These are phyloP conservation scores for Paecilomyces sp. DNA, from an alignment of 2,329 filamentous ascomycete species.

Conservation along the genomic window DNA sequence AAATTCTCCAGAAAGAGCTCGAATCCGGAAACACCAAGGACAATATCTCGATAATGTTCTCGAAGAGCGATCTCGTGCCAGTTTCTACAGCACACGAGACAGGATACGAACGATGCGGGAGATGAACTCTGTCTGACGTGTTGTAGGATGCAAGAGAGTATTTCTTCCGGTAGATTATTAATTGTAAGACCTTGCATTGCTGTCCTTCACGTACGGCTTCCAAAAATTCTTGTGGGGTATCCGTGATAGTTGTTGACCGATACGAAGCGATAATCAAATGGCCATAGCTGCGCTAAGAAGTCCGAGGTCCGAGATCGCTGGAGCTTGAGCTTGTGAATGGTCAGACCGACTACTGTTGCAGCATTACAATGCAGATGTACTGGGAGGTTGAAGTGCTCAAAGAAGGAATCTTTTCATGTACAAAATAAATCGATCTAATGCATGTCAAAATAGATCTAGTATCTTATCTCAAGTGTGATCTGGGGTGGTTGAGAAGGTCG, in stretches of 20 bases:
- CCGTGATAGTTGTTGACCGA: background rate
- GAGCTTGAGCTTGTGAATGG: background rate
- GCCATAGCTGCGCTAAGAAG: background rate
- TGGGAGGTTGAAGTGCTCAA: background rate
- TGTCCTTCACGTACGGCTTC: background rate
- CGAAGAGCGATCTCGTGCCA: background rate
- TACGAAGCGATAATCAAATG: background rate
- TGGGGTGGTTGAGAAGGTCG: background rate
- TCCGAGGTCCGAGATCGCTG: background rate
- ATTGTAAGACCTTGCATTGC: background rate
- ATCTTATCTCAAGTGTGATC: background rate
- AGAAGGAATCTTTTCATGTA: background rate
- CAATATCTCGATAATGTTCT: background rate
- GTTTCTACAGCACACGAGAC: background rate
- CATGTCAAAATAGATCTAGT: background rate
- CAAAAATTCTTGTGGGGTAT: background rate
- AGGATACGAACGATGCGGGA: background rate
- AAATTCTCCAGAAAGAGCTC: background rate
- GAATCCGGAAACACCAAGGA: background rate
- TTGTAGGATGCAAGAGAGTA: background rate
- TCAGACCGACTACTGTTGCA: background rate
- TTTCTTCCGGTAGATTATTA: background rate
- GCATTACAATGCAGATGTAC: background rate
- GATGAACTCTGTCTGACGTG: background rate
- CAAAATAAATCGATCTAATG: background rate